phyloP scores from a whole-genome alignment of 768 basidiomycete genomes.

The Lentinula detonsa region DNA sequence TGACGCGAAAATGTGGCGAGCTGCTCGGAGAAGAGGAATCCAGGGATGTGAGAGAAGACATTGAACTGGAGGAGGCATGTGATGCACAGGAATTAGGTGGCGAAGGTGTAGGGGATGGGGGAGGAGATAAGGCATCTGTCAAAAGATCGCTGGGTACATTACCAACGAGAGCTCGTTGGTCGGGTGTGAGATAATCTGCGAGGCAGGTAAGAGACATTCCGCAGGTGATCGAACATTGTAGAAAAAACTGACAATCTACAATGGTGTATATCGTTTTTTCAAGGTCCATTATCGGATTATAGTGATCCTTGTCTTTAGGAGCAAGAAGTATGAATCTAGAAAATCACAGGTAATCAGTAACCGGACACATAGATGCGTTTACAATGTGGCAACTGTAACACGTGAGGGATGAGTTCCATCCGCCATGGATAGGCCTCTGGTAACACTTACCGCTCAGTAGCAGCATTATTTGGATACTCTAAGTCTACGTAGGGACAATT shows the following conservation, averaged over 20 bases:
- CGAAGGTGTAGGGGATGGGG: slow-evolving; percentile 29
- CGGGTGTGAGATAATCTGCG: slow-evolving; percentile 60
- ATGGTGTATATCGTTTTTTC: slow-evolving; percentile 69
- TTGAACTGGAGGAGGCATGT: slow-evolving; percentile 9
- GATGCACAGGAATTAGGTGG: slow-evolving; percentile 28
- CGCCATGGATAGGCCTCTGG: slow-evolving; percentile 9
- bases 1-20: slow-evolving; percentile 14
- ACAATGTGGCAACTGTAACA: neutral
- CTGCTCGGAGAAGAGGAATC: slow-evolving; percentile 10
- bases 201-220: slow-evolving; percentile 8
- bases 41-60: slow-evolving; percentile 4
- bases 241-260: slow-evolving; percentile 49
- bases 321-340: slow-evolving; percentile 68
- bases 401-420: slow-evolving; percentile 6
- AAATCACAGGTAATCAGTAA: neutral
- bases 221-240: neutral
- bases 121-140: slow-evolving; percentile 31
- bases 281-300: slow-evolving; percentile 78
- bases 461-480: slow-evolving; percentile 71
- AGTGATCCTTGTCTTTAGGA: slow-evolving; percentile 83
- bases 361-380: neutral
- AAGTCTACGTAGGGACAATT: slow-evolving; percentile 63
- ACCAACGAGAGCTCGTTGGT: slow-evolving; percentile 63
- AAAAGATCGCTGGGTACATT: slow-evolving; percentile 48
- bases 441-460: slow-evolving; percentile 55